These are phyloP conservation scores for Lactarius tabidus DNA, from an alignment of 768 basidiomycete genomes.

Conservation along the genomic window DNA sequence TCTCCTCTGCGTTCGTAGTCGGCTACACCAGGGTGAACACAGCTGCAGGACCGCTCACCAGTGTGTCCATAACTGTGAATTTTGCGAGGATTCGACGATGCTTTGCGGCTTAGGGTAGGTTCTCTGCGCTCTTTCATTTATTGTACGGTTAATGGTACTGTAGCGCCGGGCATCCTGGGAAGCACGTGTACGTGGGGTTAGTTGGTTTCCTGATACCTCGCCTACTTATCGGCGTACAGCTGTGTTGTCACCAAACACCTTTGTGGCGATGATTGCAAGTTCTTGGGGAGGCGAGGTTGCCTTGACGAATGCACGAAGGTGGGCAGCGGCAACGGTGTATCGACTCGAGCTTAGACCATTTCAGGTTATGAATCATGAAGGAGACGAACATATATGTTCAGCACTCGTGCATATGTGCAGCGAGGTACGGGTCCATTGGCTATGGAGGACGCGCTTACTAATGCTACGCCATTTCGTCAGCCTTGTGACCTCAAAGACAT, in stretches of 20 bases:
- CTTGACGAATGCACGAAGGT: constrained; percentile 51
- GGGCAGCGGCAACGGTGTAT: neutral
- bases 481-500: constrained; percentile 22
- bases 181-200: constrained; percentile 44
- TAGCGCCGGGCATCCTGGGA: constrained; percentile 55
- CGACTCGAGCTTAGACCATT: neutral
- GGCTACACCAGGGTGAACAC: constrained; percentile 45
- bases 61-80: constrained; percentile 45
- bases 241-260: constrained; percentile 45
- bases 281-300: constrained; percentile 48
- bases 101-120: constrained; percentile 48
- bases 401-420: constrained; percentile 54
- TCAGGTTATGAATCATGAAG: constrained; percentile 47
- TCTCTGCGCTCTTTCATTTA: too few relatives aligned
- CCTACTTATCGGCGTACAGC: constrained; percentile 32
- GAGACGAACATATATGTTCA: constrained; percentile 50
- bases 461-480: neutral
- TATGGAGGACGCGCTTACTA: too few relatives aligned
- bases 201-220: neutral
- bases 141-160: neutral
- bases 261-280: constrained; percentile 49
- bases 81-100: constrained; percentile 36
- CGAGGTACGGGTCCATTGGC: constrained; percentile 36
- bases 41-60: constrained; percentile 48
- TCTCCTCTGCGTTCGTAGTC: constrained; percentile 44